Conservation (phyloP, 2,329 filamentous ascomycete genomes). For the Dactylonectria estremocensis region DNA sequence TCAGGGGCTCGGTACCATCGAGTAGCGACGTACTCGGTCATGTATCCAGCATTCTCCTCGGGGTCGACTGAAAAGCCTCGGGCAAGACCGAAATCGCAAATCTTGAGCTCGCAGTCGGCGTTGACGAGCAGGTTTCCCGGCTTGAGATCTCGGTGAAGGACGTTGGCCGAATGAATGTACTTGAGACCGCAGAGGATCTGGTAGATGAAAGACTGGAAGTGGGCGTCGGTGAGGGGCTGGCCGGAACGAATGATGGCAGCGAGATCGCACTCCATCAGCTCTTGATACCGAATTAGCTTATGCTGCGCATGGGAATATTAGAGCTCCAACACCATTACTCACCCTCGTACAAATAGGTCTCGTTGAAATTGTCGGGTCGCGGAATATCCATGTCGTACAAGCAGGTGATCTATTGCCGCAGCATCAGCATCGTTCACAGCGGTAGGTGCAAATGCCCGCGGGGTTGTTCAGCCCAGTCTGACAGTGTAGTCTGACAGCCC, state of each 20-base stretch:
- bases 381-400: constrained; percentile 99
- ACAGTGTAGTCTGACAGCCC: not conserved
- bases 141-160: constrained; percentile 96
- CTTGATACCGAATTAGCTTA: constrained; percentile 62
- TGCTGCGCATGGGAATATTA: not conserved
- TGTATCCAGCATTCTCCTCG: constrained; percentile 98
- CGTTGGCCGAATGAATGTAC: constrained; percentile 99
- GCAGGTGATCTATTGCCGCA: constrained; percentile 85
- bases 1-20: constrained; percentile 96
- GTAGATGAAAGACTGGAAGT: constrained; percentile 99
- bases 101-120: constrained; percentile 99
- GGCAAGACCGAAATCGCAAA: constrained; percentile 97
- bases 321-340: constrained; percentile 48
- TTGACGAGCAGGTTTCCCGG: constrained; percentile 98
- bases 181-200: constrained; percentile 99
- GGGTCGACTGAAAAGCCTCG: constrained; percentile 97
- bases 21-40: constrained; percentile 99
- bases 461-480: constrained; percentile 5
- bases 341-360: constrained; percentile 99
- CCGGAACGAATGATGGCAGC: constrained; percentile 98
- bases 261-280: constrained; percentile 99
- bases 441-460: constrained; percentile 5
- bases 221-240: constrained; percentile 96
- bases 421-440: constrained; percentile 35
- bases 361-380: constrained; percentile 97